Percentiles rank a stretch among this genome's conserved stretches.
phyloP scores from a whole-genome alignment of 2,329 filamentous ascomycete genomes.

The Cladosporium colombiae region DNA sequence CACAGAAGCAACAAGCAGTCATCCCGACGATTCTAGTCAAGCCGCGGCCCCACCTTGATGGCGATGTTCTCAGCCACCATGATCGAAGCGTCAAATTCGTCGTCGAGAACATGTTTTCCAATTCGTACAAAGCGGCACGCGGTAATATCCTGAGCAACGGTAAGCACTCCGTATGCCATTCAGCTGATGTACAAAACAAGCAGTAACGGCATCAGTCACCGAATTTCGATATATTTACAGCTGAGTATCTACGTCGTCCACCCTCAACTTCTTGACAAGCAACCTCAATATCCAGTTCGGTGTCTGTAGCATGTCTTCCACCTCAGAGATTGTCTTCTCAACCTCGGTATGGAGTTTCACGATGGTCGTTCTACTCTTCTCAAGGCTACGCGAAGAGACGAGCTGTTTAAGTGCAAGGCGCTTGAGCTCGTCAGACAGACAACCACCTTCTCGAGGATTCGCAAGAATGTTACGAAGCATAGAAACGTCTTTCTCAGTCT shows the following conservation, averaged over 20 bases:
- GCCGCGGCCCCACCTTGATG: background rate
- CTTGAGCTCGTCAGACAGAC: background rate
- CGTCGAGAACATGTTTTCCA: background rate
- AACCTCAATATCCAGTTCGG: background rate
- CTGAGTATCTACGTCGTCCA: background rate
- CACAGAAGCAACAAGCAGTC: background rate
- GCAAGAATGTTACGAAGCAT: background rate
- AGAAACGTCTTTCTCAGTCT: background rate
- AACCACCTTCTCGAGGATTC: background rate
- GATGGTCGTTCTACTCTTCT: background rate
- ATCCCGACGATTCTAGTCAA: background rate
- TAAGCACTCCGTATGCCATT: background rate
- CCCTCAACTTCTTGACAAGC: background rate
- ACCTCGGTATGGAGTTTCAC: background rate
- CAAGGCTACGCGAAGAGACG: background rate
- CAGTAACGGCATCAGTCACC: background rate
- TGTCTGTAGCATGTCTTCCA: background rate
- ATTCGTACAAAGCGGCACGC: background rate
- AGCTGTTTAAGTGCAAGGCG: constrained; percentile 1
- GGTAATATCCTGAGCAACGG: background rate
- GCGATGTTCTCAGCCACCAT: background rate
- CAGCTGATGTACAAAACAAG: background rate
- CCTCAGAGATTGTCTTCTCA: background rate
- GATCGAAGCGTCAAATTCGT: background rate
- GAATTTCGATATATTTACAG: background rate